Conservation (phyloP, 2,329 filamentous ascomycete genomes). For the Colletotrichum tofieldiae region DNA sequence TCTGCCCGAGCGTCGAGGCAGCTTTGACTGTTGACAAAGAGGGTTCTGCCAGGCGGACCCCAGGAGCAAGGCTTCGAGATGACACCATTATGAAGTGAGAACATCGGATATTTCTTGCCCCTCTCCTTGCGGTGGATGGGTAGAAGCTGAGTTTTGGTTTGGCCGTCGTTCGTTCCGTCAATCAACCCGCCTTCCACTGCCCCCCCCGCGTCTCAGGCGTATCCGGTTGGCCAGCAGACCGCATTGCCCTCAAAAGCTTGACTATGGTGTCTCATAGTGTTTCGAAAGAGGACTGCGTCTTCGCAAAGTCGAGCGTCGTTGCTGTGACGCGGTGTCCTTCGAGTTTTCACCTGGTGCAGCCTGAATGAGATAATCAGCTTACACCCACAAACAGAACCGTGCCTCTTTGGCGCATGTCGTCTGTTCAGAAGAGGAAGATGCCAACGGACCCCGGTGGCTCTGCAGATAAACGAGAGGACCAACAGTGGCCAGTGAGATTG, state of each 20-base stretch:
- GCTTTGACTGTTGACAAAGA: conserved; percentile 21
- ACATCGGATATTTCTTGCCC: conserved; percentile 16
- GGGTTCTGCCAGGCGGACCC: conserved; percentile 23
- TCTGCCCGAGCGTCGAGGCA: conserved; percentile 12
- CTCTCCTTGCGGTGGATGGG: conserved; percentile 4
- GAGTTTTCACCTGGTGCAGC: conserved; percentile 1
- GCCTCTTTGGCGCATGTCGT: conserved; percentile 17
- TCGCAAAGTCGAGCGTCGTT: neutral
- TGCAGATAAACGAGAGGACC: conserved; percentile 41
- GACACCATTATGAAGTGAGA: conserved; percentile 27
- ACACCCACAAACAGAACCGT: neutral
- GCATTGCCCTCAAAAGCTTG: conserved; percentile 32
- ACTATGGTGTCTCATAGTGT: conserved; percentile 32
- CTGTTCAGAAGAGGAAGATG: conserved; percentile 26
- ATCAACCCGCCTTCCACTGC: conserved; percentile 4
- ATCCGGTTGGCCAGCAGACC: conserved; percentile 23
- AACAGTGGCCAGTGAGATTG: conserved; percentile 20
- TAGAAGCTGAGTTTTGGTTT: conserved; percentile 7
- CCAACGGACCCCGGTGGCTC: neutral
- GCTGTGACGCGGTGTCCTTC: conserved; percentile 1
- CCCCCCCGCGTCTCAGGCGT: conserved; percentile 13
- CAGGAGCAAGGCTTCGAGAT: conserved; percentile 24
- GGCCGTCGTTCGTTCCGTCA: conserved; percentile 23
- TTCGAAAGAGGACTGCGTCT: conserved; percentile 23
- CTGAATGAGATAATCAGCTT: neutral